A percentile compares a stretch with the other conserved stretches of the same genome.
phyloP scores from a whole-genome alignment of 495 filamentous ascomycete species.

The Aspergillus panamensis region DNA sequence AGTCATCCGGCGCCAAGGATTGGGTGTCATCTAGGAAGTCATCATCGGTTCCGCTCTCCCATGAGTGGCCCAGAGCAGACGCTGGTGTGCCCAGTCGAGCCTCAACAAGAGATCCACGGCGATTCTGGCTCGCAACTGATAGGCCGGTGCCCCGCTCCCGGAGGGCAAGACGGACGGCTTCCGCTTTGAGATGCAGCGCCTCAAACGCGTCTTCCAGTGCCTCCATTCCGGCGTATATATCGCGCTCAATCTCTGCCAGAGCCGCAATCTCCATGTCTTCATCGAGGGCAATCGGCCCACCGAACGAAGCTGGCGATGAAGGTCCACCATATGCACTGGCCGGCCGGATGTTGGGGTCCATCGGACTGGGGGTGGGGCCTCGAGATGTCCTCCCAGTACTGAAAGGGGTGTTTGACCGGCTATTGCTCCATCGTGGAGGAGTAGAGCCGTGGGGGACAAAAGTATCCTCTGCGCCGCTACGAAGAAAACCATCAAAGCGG shows the following conservation, averaged over 20 bases:
- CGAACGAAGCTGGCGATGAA: constrained; percentile 41
- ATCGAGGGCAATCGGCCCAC: constrained; percentile 76
- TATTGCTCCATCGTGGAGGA: constrained; percentile 31
- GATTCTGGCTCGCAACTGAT: constrained; percentile 69
- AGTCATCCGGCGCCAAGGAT: constrained; percentile 69
- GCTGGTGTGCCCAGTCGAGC: constrained; percentile 58
- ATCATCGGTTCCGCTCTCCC: constrained; percentile 57
- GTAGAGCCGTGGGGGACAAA: constrained; percentile 28
- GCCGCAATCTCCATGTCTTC: constrained; percentile 92
- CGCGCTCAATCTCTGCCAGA: constrained; percentile 85
- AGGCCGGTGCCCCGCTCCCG: constrained; percentile 77
- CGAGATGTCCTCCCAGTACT: constrained; percentile 40
- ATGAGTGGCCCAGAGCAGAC: constrained; percentile 32
- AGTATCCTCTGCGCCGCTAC: constrained; percentile 78
- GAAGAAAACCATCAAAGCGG: constrained; percentile 95
- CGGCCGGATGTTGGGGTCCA: constrained; percentile 38
- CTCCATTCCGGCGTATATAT: constrained; percentile 93
- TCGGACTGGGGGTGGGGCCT: constrained; percentile 36
- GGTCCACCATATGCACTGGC: constrained; percentile 34
- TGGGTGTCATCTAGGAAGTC: constrained; percentile 55
- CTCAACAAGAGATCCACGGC: constrained; percentile 53
- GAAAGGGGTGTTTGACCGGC: constrained; percentile 45
- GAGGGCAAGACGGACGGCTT: constrained; percentile 72
- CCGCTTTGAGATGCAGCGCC: constrained; percentile 79
- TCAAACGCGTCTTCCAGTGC: constrained; percentile 94